Base-by-base conservation (phyloP, 1,139 yeast species). In the Petasospora rhodanensis region DNA sequence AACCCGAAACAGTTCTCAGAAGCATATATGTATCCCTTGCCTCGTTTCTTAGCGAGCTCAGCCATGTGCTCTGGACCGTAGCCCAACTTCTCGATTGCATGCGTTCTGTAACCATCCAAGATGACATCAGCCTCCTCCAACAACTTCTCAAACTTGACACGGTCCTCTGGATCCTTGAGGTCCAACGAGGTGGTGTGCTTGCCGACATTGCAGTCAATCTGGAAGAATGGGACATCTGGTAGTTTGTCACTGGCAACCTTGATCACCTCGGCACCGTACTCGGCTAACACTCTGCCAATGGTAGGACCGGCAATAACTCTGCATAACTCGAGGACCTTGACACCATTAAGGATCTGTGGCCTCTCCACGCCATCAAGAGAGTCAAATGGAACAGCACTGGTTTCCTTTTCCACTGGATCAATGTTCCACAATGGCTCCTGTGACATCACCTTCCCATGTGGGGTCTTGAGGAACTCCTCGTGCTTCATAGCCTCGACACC, bases 171-270 rank as follows among this genome's bases (percentile, higher is more conserved):
- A 12, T 22, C 23, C 10, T 22, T 20, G 6, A 31, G 24, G 15
- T 31, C 26, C 4, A 31, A 15, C 5, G 28, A 28, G 5, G 27
- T 18, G 11, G 34, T 31, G 11, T 26, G 23, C 14, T 31, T 31
- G 4, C 34, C 34, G 18, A 22, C 24, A 16, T 31, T 31, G 4
- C 29, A 26, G 14, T 31, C 34, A 10, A 31, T 16, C 18, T 31
- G 34, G 29, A 31, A 31, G 18, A 31, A 31, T 5, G 34, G 34
- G 11, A 31, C 34, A 22, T 31, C 34, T n/a, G 34, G 34, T n/a
- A 31, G 21, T 8, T 31, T 22, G 18, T 24, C 24, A 26, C 27
- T 22, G 4, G 30, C 21, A 7, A 31, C 25, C 13, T 31, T 31
- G 11, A 31, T 22, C 10, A 31, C 34, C 16, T 31, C 34, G 12